Evolutionary conservation across 2,329 filamentous ascomycete species (phyloP).

Genomic region (Didymella keratinophila): DNA sequence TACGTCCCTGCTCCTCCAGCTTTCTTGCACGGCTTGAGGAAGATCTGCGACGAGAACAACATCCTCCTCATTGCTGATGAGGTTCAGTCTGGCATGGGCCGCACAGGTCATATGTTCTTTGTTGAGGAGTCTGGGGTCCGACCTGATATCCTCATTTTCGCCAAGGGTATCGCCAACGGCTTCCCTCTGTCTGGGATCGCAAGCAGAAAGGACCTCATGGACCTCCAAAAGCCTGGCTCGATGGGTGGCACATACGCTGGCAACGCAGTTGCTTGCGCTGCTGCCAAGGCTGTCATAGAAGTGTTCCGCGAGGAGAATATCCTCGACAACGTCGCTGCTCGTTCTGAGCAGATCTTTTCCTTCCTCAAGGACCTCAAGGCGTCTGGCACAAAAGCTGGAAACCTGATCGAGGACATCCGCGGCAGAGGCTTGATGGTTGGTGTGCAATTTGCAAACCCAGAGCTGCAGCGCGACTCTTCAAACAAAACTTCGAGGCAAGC

Average conservation of each 20-base stretch:
- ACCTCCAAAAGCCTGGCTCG: conserved; percentile 39
- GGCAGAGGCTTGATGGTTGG: conserved; percentile 41
- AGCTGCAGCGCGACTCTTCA: conserved; percentile 30
- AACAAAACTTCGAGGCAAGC: conserved; percentile 29
- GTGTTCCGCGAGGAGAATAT: conserved; percentile 40
- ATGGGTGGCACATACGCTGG: conserved; percentile 45
- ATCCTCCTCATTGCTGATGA: conserved; percentile 56
- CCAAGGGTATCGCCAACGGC: conserved; percentile 43
- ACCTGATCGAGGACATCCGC: conserved; percentile 40
- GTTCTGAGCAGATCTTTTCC: conserved; percentile 38
- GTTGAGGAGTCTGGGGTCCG: conserved; percentile 54
- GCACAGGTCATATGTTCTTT: conserved; percentile 56
- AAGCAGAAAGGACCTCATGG: conserved; percentile 38
- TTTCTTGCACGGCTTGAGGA: conserved; percentile 48
- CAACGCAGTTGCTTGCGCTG: conserved; percentile 41
- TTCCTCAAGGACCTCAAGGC: conserved; percentile 37
- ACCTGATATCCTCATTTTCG: conserved; percentile 56
- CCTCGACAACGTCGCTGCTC: conserved; percentile 38
- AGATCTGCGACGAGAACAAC: conserved; percentile 55
- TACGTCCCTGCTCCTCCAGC: conserved; percentile 40
- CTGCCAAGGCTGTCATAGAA: conserved; percentile 37
- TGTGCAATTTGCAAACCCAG: conserved; percentile 35
- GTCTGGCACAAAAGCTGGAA: conserved; percentile 37
- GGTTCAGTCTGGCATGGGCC: conserved; percentile 55
- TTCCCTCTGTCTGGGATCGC: conserved; percentile 43